Evolutionary conservation across 768 basidiomycete genomes (phyloP).

Genomic region (Harrya chromipes): DNA sequence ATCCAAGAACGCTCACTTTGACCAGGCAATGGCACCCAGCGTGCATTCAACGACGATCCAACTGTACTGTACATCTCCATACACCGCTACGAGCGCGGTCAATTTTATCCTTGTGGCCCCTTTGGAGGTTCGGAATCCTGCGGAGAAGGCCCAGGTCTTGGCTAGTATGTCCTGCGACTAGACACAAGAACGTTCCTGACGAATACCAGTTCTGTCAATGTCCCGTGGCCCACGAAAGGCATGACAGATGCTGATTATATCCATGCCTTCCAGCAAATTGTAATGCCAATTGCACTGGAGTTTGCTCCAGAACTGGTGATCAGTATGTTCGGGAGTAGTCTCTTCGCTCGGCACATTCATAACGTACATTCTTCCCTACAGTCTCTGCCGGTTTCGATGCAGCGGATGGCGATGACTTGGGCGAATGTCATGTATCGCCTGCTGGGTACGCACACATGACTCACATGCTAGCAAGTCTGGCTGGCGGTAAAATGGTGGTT

Average conservation of each 20-base stretch:
- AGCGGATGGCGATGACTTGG: constrained; percentile 87
- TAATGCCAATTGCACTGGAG: constrained; percentile 97
- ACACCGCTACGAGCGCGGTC: constrained; percentile 90
- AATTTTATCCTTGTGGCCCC: constrained; percentile 90
- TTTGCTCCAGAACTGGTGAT: constrained; percentile 96
- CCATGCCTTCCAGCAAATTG: constrained; percentile 90
- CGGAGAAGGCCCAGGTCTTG: constrained; percentile 79
- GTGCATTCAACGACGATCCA: constrained; percentile 92
- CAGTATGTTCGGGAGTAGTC: constrained; percentile 49
- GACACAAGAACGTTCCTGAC: constrained; percentile 9
- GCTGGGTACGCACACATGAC: constrained; percentile 98
- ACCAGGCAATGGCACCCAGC: constrained; percentile 93
- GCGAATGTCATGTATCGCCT: constrained; percentile 88
- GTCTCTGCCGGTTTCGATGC: constrained; percentile 99
- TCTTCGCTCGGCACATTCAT: neutral
- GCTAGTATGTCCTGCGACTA: constrained; percentile 60
- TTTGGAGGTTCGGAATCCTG: constrained; percentile 86
- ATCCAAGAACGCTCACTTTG: constrained; percentile 12
- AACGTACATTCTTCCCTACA: constrained; percentile 29
- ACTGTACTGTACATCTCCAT: constrained; percentile 90
- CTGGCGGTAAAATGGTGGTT: constrained; percentile 85
- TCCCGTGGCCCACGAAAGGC: constrained; percentile 87
- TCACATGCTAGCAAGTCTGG: constrained; percentile 88
- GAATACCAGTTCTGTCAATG: constrained; percentile 77
- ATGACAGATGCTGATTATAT: constrained; percentile 97